A percentile compares a stretch with the other conserved stretches of the same genome.
Conservation (phyloP, 345 rosid genomes). For the Eucalyptus pauciflora region DNA sequence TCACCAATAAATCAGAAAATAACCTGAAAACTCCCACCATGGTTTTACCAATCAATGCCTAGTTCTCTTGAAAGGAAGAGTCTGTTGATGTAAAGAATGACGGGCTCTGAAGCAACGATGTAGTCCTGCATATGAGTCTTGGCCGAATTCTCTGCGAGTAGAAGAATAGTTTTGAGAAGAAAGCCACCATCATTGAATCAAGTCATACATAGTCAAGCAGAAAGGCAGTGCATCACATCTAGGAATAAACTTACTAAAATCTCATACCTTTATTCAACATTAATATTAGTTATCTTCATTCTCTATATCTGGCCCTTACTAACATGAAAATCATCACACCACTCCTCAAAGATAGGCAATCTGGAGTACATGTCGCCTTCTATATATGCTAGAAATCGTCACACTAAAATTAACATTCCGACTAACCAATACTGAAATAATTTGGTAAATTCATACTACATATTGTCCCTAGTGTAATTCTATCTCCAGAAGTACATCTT, state of each 20-base stretch:
- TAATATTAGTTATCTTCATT: neutral
- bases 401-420: neutral
- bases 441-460: neutral
- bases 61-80: constrained; percentile 58
- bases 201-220: neutral
- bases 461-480: neutral
- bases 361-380: neutral
- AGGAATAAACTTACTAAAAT: neutral
- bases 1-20: neutral
- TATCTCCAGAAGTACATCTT: neutral
- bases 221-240: neutral
- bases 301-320: neutral
- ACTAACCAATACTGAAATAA: neutral
- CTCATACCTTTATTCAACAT: neutral
- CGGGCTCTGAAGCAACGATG: constrained; percentile 35
- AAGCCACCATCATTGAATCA: neutral
- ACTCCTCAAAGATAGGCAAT: neutral
- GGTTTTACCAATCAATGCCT: constrained; percentile 78
- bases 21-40: neutral
- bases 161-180: neutral
- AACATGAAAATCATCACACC: neutral
- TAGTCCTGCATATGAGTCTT: constrained; percentile 64
- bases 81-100: constrained; percentile 55
- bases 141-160: constrained; percentile 52
- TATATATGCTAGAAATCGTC: neutral